Percentiles rank a stretch among this genome's conserved stretches.
These are phyloP conservation scores for Cucurbita argyrosperma DNA, from an alignment of 306 rosid genomes.

Conservation along the genomic window DNA sequence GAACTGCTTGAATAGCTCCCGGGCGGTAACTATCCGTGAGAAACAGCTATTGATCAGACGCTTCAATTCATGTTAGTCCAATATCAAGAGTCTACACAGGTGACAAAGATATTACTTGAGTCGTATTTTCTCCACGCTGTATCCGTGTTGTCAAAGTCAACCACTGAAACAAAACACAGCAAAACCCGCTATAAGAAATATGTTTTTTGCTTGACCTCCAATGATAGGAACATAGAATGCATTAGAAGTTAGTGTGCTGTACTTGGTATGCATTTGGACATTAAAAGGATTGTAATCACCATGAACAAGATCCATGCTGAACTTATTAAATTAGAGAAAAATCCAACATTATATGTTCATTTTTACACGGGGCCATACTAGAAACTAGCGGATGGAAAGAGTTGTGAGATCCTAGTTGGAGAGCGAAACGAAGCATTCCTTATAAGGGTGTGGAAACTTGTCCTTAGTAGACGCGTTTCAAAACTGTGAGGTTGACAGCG, in stretches of 20 bases:
- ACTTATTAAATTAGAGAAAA: background rate
- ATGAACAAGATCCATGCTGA: background rate
- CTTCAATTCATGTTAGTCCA: background rate
- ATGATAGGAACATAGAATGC: background rate
- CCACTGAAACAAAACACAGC: slow-evolving; percentile 14
- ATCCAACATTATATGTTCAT: background rate
- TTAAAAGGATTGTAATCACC: background rate
- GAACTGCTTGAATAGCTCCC: slow-evolving; percentile 44
- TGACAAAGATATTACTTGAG: slow-evolving; percentile 21
- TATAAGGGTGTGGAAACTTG: too few relatives aligned
- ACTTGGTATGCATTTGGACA: background rate
- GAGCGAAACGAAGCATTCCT: too few relatives aligned
- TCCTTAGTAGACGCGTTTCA: too few relatives aligned
- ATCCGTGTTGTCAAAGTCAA: slow-evolving; percentile 48
- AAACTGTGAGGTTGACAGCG: too few relatives aligned
- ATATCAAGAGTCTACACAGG: background rate
- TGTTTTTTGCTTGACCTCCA: background rate
- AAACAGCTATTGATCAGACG: background rate
- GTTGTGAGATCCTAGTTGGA: too few relatives aligned
- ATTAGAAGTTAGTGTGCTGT: background rate
- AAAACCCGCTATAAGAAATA: background rate
- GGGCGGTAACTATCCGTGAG: slow-evolving; percentile 35
- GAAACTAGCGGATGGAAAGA: background rate
- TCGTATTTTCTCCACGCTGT: slow-evolving; percentile 38
- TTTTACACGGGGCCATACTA: background rate